Base-by-base conservation (phyloP, 2,329 filamentous ascomycete species). In the Penicillium brasilianum region DNA sequence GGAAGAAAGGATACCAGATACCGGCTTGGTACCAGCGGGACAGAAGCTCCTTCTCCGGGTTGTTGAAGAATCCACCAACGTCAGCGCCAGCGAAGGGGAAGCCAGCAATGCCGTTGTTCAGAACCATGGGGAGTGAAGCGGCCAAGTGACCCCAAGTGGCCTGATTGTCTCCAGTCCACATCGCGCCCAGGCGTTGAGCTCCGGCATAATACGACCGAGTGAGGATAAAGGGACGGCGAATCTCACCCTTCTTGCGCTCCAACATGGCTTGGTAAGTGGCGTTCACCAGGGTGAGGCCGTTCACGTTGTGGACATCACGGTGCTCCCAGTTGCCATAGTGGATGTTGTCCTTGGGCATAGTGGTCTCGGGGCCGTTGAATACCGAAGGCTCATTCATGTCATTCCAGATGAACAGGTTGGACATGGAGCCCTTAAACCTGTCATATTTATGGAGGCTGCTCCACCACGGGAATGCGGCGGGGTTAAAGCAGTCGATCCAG, bases 311-410 rank as follows among this genome's bases (percentile, higher is more conserved):
- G 5, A 99, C 81, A 74, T 99, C 95, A 65, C 95, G 91, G 76
- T 99, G 95, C 77, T 99, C 95, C 95, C 95, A 99, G 72, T 90
- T 87, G 55, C 87, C 93, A 72, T 90, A 81, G 75, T 99, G 95
- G 32, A 99, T 79, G 75, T 99, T 99, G 81, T 99, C 95, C 79
- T 97, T 97, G 63, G 95, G 95, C 93, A 98, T 98, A 5, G 94
- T 98, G 3, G 93, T 96, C 78, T 99, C 95, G 0, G 95, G 95
- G 0, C 95, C 95, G 75, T 98, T 98, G 83, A 99, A 99, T 1
- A 99, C 95, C 0, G 95, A 98, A 0, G 95, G 95, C 80, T 99
- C 95, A 74, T 97, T 98, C 95, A 99, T 99, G 76, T 99, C 95
- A 76, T 99, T 99, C 95, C 95, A 99, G 71, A 99, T 87, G 78